Evolutionary conservation across 2,329 filamentous ascomycete species (phyloP).

Genomic region (Verticillium klebahnii): DNA sequence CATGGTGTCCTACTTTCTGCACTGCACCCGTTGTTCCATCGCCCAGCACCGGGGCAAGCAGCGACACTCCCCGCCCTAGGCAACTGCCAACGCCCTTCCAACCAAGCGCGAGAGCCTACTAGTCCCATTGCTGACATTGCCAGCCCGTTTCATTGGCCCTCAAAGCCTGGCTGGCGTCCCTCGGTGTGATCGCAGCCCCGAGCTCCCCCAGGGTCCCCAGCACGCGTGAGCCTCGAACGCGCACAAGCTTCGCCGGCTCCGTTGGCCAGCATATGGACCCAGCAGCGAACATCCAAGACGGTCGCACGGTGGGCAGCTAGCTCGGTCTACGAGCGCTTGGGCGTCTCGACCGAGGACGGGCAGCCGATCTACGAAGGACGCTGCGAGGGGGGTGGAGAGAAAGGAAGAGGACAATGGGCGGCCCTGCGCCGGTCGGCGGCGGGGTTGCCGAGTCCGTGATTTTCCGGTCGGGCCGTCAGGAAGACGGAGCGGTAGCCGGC

Average conservation of each 20-base stretch:
- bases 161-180: background rate
- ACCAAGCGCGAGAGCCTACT: background rate
- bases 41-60: background rate
- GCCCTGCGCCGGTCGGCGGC: background rate
- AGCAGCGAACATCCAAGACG: background rate
- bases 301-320: background rate
- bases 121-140: background rate
- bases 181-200: background rate
- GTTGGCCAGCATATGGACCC: no score
- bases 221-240: no score
- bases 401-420: background rate
- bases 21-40: no score
- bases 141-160: background rate
- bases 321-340: background rate
- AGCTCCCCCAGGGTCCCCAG: no score
- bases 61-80: background rate
- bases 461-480: background rate
- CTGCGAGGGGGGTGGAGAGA: background rate
- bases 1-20: no score
- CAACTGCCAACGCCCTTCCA: background rate
- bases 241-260: no score
- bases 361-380: background rate
- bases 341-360: background rate
- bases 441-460: background rate
- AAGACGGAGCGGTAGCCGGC: background rate